These are phyloP conservation scores for Neoascochyta sp. DNA, from an alignment of 2,329 filamentous ascomycete genomes.

Conservation along the genomic window DNA sequence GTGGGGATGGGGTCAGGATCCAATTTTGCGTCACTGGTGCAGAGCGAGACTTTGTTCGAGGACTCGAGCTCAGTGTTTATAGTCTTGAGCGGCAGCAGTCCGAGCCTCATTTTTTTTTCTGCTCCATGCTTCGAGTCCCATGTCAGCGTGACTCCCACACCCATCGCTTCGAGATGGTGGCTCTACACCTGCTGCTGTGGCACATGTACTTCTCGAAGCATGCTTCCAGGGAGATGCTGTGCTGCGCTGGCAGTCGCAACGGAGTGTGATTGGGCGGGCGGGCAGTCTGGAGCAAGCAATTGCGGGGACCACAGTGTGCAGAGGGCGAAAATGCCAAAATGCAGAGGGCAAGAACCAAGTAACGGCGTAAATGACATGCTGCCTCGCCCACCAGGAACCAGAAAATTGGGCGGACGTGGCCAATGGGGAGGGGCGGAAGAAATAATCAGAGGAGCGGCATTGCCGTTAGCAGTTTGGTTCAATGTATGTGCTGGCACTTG, in stretches of 20 bases:
- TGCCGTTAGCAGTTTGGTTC: constrained; percentile 24
- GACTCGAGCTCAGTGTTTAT: constrained; percentile 30
- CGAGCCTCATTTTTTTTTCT: constrained; percentile 27
- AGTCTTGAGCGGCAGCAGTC: constrained; percentile 19
- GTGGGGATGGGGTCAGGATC: constrained; percentile 20
- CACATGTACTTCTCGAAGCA: constrained; percentile 17
- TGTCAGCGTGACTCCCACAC: constrained; percentile 22
- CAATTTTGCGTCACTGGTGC: constrained; percentile 20
- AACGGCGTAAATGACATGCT: constrained; percentile 30
- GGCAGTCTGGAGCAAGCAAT: constrained; percentile 20
- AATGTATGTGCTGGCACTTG: constrained; percentile 32
- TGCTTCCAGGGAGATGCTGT: constrained; percentile 24
- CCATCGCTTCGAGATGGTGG: constrained; percentile 16
- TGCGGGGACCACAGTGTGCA: constrained; percentile 23
- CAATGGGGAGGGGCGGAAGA: constrained; percentile 21
- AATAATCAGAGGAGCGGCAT: constrained; percentile 15
- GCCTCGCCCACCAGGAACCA: constrained; percentile 19
- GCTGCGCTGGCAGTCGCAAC: constrained; percentile 28
- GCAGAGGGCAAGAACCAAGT: constrained; percentile 23
- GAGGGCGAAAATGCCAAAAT: constrained; percentile 21
- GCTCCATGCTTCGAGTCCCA: constrained; percentile 16
- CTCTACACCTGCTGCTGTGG: constrained; percentile 19
- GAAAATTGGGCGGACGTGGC: constrained; percentile 16
- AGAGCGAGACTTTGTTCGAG: constrained; percentile 19
- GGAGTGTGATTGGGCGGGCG: constrained; percentile 27